Percentiles rank a stretch among this genome's conserved stretches.
Conservation (phyloP, 345 rosid species). For the Gossypium stocksii region DNA sequence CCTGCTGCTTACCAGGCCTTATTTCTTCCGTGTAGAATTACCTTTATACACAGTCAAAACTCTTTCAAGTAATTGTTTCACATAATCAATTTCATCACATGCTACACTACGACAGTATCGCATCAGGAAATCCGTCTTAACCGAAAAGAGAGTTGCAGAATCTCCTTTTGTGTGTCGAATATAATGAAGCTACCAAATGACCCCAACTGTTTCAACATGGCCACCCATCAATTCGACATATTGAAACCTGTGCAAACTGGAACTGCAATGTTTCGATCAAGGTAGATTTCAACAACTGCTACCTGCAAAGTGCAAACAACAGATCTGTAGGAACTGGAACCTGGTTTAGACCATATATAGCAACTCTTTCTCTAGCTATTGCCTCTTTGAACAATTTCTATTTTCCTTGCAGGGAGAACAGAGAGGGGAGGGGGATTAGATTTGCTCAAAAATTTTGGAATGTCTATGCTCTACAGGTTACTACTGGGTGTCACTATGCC, state of each 20-base stretch:
- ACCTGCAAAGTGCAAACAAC: constrained; percentile 7
- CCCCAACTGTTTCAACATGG: neutral
- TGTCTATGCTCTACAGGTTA: constrained; percentile 20
- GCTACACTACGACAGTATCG: neutral
- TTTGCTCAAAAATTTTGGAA: neutral
- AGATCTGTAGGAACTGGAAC: neutral
- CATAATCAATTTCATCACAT: neutral
- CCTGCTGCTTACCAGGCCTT: neutral
- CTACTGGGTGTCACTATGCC: constrained; percentile 70
- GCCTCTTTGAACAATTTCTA: neutral
- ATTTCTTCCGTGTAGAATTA: neutral
- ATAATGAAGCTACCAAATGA: neutral
- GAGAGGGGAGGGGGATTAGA: neutral
- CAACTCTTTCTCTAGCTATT: neutral
- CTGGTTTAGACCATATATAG: neutral
- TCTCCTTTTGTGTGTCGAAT: neutral
- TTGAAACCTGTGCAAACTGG: neutral
- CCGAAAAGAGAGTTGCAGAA: neutral
- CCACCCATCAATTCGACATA: neutral
- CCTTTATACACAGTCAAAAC: neutral
- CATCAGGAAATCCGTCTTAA: neutral
- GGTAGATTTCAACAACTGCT: neutral
- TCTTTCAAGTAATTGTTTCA: neutral
- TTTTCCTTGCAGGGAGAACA: neutral
- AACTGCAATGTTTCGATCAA: neutral